Conservation (phyloP, 2,329 filamentous ascomycete species). For the Calonectria ilicicola region DNA sequence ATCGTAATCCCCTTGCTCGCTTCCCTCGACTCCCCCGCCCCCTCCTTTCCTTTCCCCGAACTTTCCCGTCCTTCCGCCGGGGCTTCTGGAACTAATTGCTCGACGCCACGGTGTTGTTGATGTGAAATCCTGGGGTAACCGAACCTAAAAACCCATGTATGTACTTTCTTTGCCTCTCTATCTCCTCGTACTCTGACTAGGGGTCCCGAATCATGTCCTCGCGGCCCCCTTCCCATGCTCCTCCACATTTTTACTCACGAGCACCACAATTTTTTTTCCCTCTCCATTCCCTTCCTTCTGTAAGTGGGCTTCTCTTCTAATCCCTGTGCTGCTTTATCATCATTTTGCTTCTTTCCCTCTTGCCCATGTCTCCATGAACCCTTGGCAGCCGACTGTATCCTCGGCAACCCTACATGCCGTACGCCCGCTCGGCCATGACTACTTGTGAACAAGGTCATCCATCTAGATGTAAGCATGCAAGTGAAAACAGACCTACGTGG, state of each 20-base stretch:
- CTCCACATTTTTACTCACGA: slow-evolving; percentile 17
- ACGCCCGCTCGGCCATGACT: background rate
- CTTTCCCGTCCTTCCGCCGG: background rate
- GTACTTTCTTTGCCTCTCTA: too few species aligned
- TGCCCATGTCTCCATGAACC: background rate
- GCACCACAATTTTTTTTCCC: background rate
- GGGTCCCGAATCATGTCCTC: background rate
- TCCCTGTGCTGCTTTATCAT: slow-evolving; percentile 2
- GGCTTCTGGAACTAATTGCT: background rate
- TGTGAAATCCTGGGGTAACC: background rate
- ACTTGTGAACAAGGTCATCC: background rate
- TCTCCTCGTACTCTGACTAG: too few species aligned
- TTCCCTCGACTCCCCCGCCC: too few species aligned
- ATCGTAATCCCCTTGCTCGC: background rate
- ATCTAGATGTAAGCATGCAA: background rate
- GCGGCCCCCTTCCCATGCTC: background rate
- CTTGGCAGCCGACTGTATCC: slow-evolving; percentile 3
- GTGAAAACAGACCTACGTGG: too few species aligned
- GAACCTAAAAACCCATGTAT: too few species aligned
- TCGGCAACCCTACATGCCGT: slow-evolving; percentile 10
- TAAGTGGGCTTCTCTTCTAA: background rate
- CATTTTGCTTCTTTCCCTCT: background rate
- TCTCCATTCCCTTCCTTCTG: background rate
- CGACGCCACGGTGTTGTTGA: background rate
- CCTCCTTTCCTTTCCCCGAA: background rate